Evolutionary conservation across 2,329 filamentous ascomycete species (phyloP).

Genomic region (Cladosporium sp.): DNA sequence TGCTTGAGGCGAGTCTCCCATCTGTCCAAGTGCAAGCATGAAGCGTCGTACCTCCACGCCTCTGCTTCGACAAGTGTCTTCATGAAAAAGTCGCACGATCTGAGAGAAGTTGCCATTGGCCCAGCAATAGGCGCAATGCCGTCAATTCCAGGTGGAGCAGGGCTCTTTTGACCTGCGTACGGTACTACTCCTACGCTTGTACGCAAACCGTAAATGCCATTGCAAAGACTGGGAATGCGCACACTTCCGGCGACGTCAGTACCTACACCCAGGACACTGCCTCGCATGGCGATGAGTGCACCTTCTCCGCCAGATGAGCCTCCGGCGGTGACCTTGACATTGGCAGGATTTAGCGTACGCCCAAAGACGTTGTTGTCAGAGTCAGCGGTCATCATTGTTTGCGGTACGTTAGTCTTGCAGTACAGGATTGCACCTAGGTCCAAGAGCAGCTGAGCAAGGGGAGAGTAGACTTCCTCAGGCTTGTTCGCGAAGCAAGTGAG

Average conservation of each 20-base stretch:
- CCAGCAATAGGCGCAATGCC: constrained; percentile 39
- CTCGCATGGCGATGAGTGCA: constrained; percentile 47
- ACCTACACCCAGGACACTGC: constrained; percentile 48
- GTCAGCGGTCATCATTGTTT: constrained; percentile 51
- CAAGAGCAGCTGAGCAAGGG: constrained; percentile 35
- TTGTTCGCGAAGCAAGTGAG: constrained; percentile 35
- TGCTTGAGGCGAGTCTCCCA: constrained; percentile 14
- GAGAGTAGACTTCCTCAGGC: constrained; percentile 36
- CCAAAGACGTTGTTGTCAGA: constrained; percentile 51
- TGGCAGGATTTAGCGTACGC: constrained; percentile 47
- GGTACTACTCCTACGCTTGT: constrained; percentile 45
- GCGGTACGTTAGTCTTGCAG: constrained; percentile 53
- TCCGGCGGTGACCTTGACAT: constrained; percentile 46
- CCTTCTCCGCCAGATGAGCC: constrained; percentile 52
- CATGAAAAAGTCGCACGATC: constrained; percentile 24
- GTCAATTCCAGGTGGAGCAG: constrained; percentile 43
- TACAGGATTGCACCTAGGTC: constrained; percentile 46
- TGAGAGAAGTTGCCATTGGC: constrained; percentile 41
- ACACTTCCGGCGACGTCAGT: constrained; percentile 53
- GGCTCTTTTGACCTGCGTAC: constrained; percentile 49
- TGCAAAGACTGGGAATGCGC: constrained; percentile 49
- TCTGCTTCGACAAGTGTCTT: constrained; percentile 18
- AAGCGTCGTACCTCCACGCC: constrained; percentile 22
- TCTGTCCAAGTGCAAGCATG: constrained; percentile 24
- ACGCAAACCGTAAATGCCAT: constrained; percentile 47